A percentile compares a stretch with the other conserved stretches of the same genome.
Evolutionary conservation across 208 protist genomes (phyloP).

Genomic region (Angomonas desouzai): DNA sequence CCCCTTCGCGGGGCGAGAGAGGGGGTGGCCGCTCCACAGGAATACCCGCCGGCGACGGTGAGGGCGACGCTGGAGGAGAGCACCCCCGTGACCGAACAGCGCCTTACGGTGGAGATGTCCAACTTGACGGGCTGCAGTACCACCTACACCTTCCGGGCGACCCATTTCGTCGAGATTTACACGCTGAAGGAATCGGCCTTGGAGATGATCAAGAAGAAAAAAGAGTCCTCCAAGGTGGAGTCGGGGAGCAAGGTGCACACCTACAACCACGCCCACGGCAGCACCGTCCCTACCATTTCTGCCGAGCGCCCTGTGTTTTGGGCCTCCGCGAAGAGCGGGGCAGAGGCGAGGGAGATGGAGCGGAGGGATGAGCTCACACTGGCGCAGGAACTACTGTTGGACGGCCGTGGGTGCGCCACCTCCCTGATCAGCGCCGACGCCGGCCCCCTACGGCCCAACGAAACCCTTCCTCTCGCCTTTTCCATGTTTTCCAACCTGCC

Average conservation of each 20-base stretch:
- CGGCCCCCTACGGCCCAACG: slow-evolving; percentile 31
- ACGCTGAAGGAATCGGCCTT: slow-evolving; percentile 9
- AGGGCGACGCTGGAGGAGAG: slow-evolving; percentile 5
- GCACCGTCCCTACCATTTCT: background rate
- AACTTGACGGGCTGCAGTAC: slow-evolving; percentile 71
- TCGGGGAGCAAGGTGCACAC: background rate
- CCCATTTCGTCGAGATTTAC: slow-evolving; percentile 27
- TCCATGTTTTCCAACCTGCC: slow-evolving; percentile 67
- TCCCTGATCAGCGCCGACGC: slow-evolving; percentile 20
- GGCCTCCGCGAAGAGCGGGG: slow-evolving; percentile 53
- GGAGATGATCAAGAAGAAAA: slow-evolving; percentile 4
- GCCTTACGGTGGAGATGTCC: slow-evolving; percentile 28
- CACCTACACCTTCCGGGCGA: slow-evolving; percentile 33
- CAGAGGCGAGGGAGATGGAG: slow-evolving; percentile 45
- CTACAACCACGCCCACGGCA: background rate
- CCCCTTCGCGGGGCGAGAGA: background rate
- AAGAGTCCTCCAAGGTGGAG: background rate
- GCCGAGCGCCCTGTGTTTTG: slow-evolving; percentile 46
- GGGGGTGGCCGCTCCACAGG: background rate
- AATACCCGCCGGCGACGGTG: slow-evolving; percentile 4
- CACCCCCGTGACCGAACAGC: slow-evolving; percentile 36
- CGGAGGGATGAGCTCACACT: slow-evolving; percentile 40
- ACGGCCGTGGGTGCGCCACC: slow-evolving; percentile 65
- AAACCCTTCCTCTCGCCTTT: slow-evolving; percentile 27
- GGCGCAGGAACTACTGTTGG: slow-evolving; percentile 64